A percentile compares a stretch with the other conserved stretches of the same genome.
phyloP scores from a whole-genome alignment of 2,329 filamentous ascomycete species.

The Alternaria sp. region DNA sequence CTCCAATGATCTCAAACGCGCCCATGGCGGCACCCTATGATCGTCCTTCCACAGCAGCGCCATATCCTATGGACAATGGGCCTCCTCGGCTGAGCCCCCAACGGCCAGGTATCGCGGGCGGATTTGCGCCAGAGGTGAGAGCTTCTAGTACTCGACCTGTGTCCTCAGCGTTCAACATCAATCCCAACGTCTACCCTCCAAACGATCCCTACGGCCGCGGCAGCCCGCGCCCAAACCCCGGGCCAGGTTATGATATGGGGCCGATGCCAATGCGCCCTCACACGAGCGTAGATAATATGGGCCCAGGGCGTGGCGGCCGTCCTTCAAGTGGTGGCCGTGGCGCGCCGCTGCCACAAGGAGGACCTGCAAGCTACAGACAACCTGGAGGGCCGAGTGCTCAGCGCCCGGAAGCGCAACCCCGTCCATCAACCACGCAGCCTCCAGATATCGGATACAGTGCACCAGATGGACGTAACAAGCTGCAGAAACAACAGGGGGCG shows the following conservation, averaged over 20 bases:
- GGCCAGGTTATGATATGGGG: constrained; percentile 34
- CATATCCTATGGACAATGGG: constrained; percentile 73
- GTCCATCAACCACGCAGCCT: constrained; percentile 50
- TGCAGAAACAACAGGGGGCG: constrained; percentile 47
- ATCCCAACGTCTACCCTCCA: constrained; percentile 50
- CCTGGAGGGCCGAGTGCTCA: constrained; percentile 48
- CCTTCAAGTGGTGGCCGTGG: constrained; percentile 35
- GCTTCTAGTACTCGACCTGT: constrained; percentile 56
- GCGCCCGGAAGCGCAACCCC: constrained; percentile 39
- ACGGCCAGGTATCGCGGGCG: constrained; percentile 44
- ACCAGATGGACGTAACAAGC: constrained; percentile 52
- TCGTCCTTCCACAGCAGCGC: constrained; percentile 63
- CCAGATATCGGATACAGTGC: constrained; percentile 53
- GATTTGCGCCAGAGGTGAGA: constrained; percentile 56
- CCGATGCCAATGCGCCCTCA: constrained; percentile 45
- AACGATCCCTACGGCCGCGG: constrained; percentile 41
- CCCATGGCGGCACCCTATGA: constrained; percentile 39
- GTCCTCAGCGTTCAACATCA: constrained; percentile 59
- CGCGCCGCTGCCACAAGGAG: constrained; percentile 37
- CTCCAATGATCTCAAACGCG: constrained; percentile 37
- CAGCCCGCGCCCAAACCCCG: constrained; percentile 26
- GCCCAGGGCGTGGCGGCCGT: constrained; percentile 41
- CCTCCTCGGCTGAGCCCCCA: constrained; percentile 54
- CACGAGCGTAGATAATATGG: constrained; percentile 46
- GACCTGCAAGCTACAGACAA: constrained; percentile 44